Evolutionary conservation across 441 rosid genomes (phyloP).

Genomic region (Daphne laureola): DNA sequence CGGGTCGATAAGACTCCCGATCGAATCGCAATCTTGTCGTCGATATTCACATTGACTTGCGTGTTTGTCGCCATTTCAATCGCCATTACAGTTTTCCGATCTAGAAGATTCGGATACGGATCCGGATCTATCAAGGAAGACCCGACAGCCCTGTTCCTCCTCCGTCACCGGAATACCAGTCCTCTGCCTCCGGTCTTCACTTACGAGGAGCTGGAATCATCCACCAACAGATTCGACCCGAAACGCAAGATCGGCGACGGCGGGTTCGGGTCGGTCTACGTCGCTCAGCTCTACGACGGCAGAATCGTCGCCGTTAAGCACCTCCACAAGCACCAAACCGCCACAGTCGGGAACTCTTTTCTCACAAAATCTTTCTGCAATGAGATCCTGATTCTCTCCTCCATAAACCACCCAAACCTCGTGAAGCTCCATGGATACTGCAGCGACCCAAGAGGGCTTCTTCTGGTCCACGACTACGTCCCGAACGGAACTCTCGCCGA

Average conservation of each 20-base stretch:
- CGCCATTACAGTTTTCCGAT: conserved; percentile 41
- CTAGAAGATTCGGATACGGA: conserved; percentile 34
- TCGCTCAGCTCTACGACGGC: conserved; percentile 65
- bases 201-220: conserved; percentile 74
- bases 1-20: conserved; percentile 20
- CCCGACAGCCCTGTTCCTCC: conserved; percentile 69
- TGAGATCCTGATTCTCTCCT: conserved; percentile 76
- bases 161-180: conserved; percentile 54
- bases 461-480: conserved; percentile 74
- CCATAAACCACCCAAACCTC: conserved; percentile 68
- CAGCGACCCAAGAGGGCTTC: conserved; percentile 84
- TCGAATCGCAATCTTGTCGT: conserved; percentile 36
- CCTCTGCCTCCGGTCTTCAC: conserved; percentile 84
- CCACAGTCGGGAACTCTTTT: conserved; percentile 42
- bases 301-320: conserved; percentile 70
- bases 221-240: conserved; percentile 67
- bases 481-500: conserved; percentile 84
- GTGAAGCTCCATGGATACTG: conserved; percentile 91
- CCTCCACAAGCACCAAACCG: conserved; percentile 60
- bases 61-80: conserved; percentile 40
- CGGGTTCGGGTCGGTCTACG: conserved; percentile 78
- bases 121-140: conserved; percentile 52
- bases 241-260: conserved; percentile 86
- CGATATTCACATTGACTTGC: conserved; percentile 45
- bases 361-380: conserved; percentile 76